Percentiles rank a stretch among this genome's conserved stretches.
phyloP scores from a whole-genome alignment of 2,329 filamentous ascomycete genomes.

The Seiridium cupressi region DNA sequence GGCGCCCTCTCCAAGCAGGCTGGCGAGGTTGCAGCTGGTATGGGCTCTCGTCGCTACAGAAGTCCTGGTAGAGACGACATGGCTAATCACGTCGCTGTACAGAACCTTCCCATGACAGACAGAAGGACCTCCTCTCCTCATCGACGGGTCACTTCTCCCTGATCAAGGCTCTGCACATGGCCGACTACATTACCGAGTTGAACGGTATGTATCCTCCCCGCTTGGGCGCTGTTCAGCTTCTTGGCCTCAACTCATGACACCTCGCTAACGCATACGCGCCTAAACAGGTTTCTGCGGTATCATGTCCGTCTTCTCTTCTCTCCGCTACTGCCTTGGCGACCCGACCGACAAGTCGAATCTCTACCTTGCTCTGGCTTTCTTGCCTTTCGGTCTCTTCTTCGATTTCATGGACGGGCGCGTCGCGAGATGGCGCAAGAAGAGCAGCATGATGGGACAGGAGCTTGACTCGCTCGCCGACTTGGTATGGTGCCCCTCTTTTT shows the following conservation, averaged over 20 bases:
- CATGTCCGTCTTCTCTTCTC: conserved; percentile 92
- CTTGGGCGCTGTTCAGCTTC: background rate
- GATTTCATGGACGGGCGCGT: conserved; percentile 98
- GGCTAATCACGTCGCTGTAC: background rate
- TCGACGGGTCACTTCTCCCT: conserved; percentile 73
- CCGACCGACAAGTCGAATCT: conserved; percentile 65
- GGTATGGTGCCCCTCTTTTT: conserved; percentile 47
- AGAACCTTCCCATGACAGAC: conserved; percentile 65
- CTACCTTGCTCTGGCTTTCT: conserved; percentile 80
- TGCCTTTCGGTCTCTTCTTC: conserved; percentile 93
- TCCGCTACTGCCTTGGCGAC: conserved; percentile 85
- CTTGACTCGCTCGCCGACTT: conserved; percentile 93
- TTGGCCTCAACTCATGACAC: too few relatives aligned
- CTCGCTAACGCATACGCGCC: background rate
- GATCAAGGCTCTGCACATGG: conserved; percentile 69
- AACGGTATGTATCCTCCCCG: conserved; percentile 53
- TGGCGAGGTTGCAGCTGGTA: conserved; percentile 40
- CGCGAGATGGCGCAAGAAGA: conserved; percentile 94
- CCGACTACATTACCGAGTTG: conserved; percentile 80
- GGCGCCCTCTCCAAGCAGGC: conserved; percentile 42
- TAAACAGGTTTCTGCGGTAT: conserved; percentile 74
- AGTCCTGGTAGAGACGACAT: background rate
- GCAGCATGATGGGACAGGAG: conserved; percentile 96
- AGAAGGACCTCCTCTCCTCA: conserved; percentile 68
- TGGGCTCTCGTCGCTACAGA: conserved; percentile 12